Conservation (phyloP, 1,284 basidiomycete species). For the Xerocomus amazonicus region DNA sequence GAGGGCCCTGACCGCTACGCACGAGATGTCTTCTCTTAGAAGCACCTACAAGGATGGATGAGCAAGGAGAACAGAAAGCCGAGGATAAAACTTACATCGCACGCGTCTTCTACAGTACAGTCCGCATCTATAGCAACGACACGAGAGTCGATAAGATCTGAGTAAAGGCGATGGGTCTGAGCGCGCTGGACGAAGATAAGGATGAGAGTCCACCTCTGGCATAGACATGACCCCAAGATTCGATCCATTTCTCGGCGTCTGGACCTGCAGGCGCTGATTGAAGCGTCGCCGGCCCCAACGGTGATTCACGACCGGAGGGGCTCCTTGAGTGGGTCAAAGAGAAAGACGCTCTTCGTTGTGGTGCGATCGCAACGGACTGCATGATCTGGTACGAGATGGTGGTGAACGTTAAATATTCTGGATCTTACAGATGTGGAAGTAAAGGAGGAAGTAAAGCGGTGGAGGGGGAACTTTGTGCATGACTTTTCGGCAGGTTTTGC, state of each 20-base stretch:
- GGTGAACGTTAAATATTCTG: not conserved
- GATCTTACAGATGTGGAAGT: not conserved
- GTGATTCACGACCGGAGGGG: slow-evolving; percentile 20
- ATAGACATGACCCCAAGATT: slow-evolving; percentile 50
- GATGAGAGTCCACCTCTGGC: slow-evolving; percentile 46
- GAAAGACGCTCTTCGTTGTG: slow-evolving; percentile 20
- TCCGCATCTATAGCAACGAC: slow-evolving; percentile 62
- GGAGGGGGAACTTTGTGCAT: slow-evolving; percentile 6
- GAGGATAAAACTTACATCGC: slow-evolving; percentile 51
- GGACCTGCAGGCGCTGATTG: slow-evolving; percentile 24
- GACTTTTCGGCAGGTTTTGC: slow-evolving; percentile 1
- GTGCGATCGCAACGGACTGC: slow-evolving; percentile 11
- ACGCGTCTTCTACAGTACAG: slow-evolving; percentile 73
- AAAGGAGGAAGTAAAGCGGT: slow-evolving; percentile 6
- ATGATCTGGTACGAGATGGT: slow-evolving; percentile 6
- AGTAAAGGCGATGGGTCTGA: not conserved
- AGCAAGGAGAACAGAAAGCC: slow-evolving; percentile 6
- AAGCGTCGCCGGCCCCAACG: slow-evolving; percentile 6
- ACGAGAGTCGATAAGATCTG: slow-evolving; percentile 64
- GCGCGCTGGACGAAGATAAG: not conserved
- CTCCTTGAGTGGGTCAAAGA: slow-evolving; percentile 15
- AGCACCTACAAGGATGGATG: slow-evolving; percentile 44
- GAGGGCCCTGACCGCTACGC: slow-evolving; percentile 57
- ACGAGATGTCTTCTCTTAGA: slow-evolving; percentile 56
- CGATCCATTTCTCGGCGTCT: slow-evolving; percentile 56